Base-by-base conservation (phyloP, 768 basidiomycete genomes). In the Serendipita sp. region DNA sequence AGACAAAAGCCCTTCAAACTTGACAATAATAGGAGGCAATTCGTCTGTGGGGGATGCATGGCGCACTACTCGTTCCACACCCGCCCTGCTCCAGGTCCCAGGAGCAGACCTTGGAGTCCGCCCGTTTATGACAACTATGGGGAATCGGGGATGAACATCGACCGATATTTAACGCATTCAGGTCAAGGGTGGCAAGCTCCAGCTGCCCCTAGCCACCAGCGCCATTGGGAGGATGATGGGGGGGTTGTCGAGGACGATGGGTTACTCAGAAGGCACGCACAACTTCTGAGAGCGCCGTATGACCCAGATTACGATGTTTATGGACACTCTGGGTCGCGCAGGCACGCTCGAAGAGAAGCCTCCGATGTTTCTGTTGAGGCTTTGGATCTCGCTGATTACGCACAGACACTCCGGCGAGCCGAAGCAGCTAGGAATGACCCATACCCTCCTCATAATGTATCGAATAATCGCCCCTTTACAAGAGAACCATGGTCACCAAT, bases 311-410 rank as follows among this genome's bases (percentile, higher is more conserved):
- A 44, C 24, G 63, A 44, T 45, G 63, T n/a, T 47, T 45, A 18
- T 18, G 34, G 18, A 7, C 10, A n/a, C 0, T 45, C 37, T 54
- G 53, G n/a, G 13, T 56, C 37, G 5, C 16, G 53, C 10, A 37
- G 65, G 13, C 65, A 41, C 5, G 53, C 34, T 11, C 47, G 56
- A 41, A 69, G 80, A 66, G 82, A 85, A 66, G 74, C 79, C 3
- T 84, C 85, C 3, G 86, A 86, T 65, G 79, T 78, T 32, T 86
- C 84, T 64, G 79, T 86, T 1, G 85, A 87, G 70, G 85, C 85
- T 2, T 78, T 86, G 64, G 86, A 88, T 73, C 77, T 88, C 28
- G 85, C 85, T 37, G 86, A 86, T 71, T 88, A 86, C 73, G 77
- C 84, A 4, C 74, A 71, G 66, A 81, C 81, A 18, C 76, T 85